These are phyloP conservation scores for Chaetomiaceae sp. DNA, from an alignment of 2,329 filamentous ascomycete genomes.

Conservation along the genomic window DNA sequence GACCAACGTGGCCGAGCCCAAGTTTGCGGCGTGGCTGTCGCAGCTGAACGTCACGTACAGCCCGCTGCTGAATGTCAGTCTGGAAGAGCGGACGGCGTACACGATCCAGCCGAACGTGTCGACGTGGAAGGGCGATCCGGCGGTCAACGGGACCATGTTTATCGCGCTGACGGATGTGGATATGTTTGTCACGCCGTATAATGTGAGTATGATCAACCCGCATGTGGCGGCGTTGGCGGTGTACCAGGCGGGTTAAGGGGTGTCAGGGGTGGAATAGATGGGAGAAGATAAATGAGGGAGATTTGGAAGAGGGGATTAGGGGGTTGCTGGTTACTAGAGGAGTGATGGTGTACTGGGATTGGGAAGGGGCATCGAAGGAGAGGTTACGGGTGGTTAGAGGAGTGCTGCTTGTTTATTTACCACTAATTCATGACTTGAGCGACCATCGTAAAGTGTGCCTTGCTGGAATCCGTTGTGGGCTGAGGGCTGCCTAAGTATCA, in stretches of 20 bases:
- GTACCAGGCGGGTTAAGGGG: constrained; percentile 69
- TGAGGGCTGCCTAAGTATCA: too few relatives aligned
- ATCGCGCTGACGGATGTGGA: constrained; percentile 69
- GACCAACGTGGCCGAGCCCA: constrained; percentile 53
- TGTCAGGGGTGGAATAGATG: neutral
- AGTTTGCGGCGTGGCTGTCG: constrained; percentile 69
- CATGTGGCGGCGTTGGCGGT: constrained; percentile 70
- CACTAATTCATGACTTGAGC: too few relatives aligned
- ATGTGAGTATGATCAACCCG: constrained; percentile 67
- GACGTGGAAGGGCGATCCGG: constrained; percentile 64
- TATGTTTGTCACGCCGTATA: constrained; percentile 69
- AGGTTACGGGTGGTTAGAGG: too few relatives aligned
- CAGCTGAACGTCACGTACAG: constrained; percentile 75
- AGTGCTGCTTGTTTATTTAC: too few relatives aligned
- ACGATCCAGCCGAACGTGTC: constrained; percentile 69
- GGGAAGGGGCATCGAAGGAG: too few relatives aligned
- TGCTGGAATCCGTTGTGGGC: too few relatives aligned
- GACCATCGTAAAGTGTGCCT: too few relatives aligned
- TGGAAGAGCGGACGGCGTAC: constrained; percentile 48
- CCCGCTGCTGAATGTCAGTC: constrained; percentile 47
- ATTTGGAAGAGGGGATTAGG: neutral
- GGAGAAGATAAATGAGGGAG: neutral
- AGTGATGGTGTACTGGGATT: too few relatives aligned
- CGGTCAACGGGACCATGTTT: constrained; percentile 75
- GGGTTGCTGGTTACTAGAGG: too few relatives aligned